A percentile compares a stretch with the other conserved stretches of the same genome.
phyloP scores from a whole-genome alignment of 2,329 filamentous ascomycete species.

The Pyrenochaeta sp. region DNA sequence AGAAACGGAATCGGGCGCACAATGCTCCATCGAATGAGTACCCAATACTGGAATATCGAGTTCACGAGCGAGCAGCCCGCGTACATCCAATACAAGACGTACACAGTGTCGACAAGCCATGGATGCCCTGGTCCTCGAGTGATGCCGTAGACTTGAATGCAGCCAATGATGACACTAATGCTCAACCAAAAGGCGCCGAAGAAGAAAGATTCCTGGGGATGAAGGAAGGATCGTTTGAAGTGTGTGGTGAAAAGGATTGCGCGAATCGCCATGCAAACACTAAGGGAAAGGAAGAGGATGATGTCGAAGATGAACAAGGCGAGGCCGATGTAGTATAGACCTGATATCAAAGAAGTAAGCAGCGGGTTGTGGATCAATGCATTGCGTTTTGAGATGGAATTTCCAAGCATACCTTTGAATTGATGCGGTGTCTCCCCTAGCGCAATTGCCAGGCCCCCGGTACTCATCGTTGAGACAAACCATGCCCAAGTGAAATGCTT shows the following conservation, averaged over 20 bases:
- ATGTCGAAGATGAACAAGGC: constrained; percentile 60
- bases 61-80: constrained; percentile 44
- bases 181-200: constrained; percentile 52
- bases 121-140: constrained; percentile 39
- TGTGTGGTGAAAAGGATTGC: constrained; percentile 52
- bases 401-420: constrained; percentile 37
- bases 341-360: constrained; percentile 32
- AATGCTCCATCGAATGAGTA: constrained; percentile 66
- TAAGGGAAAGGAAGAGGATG: constrained; percentile 50
- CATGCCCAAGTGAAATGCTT: constrained; percentile 57
- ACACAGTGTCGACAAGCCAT: constrained; percentile 47
- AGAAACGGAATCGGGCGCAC: constrained; percentile 71
- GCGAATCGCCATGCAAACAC: constrained; percentile 43
- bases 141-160: constrained; percentile 45
- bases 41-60: constrained; percentile 62
- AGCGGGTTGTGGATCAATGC: too few species aligned
- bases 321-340: constrained; percentile 60
- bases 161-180: constrained; percentile 48
- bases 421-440: constrained; percentile 53
- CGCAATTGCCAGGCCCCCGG: constrained; percentile 55
- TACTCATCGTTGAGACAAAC: constrained; percentile 57
- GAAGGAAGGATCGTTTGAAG: constrained; percentile 53
- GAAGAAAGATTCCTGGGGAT: constrained; percentile 60
- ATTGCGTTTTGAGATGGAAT: too few species aligned
- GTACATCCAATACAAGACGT: constrained; percentile 54